A percentile compares a stretch with the other conserved stretches of the same genome.
Evolutionary conservation across 2,329 filamentous ascomycete genomes (phyloP).

Genomic region (Alternaria sp.): DNA sequence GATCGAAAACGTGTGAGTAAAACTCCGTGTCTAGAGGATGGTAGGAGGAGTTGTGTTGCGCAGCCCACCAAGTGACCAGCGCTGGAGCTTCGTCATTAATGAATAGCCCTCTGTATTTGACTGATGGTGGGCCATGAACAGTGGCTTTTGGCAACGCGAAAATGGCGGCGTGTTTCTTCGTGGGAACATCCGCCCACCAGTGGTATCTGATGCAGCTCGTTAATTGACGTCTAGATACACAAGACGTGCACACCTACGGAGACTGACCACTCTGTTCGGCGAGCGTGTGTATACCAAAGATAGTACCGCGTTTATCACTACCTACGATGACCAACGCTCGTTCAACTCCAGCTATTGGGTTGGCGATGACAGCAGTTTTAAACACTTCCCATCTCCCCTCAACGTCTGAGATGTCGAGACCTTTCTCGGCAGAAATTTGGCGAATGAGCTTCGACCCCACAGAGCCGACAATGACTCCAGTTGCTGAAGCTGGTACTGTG

Average conservation of each 20-base stretch:
- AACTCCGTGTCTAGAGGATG: conserved; percentile 63
- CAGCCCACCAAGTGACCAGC: conserved; percentile 64
- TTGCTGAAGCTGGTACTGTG: neutral
- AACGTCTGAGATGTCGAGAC: conserved; percentile 65
- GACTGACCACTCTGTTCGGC: conserved; percentile 76
- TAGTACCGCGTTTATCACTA: conserved; percentile 70
- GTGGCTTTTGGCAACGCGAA: conserved; percentile 63
- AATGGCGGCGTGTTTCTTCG: conserved; percentile 60
- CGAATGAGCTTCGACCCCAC: conserved; percentile 69
- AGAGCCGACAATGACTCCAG: conserved; percentile 71
- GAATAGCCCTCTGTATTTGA: conserved; percentile 73
- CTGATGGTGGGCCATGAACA: conserved; percentile 64
- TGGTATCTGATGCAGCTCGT: conserved; percentile 57
- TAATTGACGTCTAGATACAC: accelerated
- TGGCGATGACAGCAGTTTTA: conserved; percentile 62
- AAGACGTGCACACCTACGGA: conserved; percentile 43
- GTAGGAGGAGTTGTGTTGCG: conserved; percentile 59
- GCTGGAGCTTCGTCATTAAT: conserved; percentile 73
- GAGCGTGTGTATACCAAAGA: conserved; percentile 73
- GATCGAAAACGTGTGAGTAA: conserved; percentile 72
- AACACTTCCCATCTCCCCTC: conserved; percentile 74
- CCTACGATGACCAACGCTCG: conserved; percentile 69
- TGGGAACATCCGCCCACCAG: conserved; percentile 70
- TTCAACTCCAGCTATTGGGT: conserved; percentile 63
- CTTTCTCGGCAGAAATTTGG: conserved; percentile 59